Percentiles rank a stretch among this genome's conserved stretches.
These are phyloP conservation scores for Syzygium aromaticum DNA, from an alignment of 345 rosid species.

Conservation along the genomic window DNA sequence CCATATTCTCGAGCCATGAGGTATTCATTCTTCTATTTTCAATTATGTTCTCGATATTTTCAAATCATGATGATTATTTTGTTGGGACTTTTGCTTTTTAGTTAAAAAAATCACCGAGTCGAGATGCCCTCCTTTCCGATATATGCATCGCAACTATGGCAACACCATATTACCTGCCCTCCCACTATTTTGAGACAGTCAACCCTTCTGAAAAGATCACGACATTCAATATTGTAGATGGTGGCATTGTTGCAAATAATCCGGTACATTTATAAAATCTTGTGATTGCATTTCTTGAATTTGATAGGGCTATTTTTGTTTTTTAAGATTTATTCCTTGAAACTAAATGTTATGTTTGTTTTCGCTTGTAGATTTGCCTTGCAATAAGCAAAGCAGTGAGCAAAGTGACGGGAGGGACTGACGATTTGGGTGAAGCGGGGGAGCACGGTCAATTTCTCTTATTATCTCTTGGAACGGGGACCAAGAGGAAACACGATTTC, in stretches of 20 bases:
- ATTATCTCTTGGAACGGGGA: neutral
- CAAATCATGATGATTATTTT: neutral
- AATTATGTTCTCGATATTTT: neutral
- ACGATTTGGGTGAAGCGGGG: neutral
- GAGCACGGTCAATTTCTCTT: neutral
- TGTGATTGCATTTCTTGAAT: neutral
- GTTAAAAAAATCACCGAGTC: neutral
- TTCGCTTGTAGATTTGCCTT: neutral
- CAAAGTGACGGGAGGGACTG: too few relatives aligned
- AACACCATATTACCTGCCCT: fast-evolving
- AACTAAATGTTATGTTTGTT: neutral
- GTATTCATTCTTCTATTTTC: neutral
- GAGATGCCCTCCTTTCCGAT: neutral
- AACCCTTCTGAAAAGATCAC: neutral
- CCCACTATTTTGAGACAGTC: neutral
- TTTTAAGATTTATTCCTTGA: neutral
- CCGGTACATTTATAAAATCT: neutral
- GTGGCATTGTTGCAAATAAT: neutral
- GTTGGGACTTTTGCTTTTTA: neutral
- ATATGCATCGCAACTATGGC: neutral
- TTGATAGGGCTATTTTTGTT: neutral
- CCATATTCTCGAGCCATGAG: neutral
- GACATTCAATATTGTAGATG: neutral
- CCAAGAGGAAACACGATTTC: neutral
- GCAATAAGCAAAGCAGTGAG: too few relatives aligned